Evolutionary conservation across 768 basidiomycete genomes (phyloP).

Genomic region (Boletus barrowsii): DNA sequence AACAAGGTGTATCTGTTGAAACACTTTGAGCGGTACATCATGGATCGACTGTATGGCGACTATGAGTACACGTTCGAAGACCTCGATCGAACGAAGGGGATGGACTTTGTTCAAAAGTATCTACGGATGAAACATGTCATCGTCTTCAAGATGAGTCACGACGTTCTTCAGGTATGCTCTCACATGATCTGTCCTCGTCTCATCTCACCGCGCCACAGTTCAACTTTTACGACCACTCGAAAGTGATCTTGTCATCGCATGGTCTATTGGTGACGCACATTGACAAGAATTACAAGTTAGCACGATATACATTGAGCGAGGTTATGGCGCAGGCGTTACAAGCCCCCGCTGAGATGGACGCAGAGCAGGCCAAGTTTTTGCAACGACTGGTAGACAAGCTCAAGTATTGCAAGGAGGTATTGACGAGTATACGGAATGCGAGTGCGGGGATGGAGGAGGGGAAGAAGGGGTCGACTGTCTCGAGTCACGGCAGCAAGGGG

Average conservation of each 20-base stretch:
- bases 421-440: conserved; percentile 65
- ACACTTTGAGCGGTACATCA: conserved; percentile 94
- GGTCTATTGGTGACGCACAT: conserved; percentile 85
- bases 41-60: conserved; percentile 82
- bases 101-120: conserved; percentile 96
- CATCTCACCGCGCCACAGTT: conserved; percentile 53
- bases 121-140: conserved; percentile 96
- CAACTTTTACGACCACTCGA: conserved; percentile 98
- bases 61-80: conserved; percentile 83
- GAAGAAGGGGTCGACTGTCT: conserved; percentile 13
- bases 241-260: conserved; percentile 81
- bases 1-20: conserved; percentile 90
- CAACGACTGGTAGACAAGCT: conserved; percentile 65
- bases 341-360: conserved; percentile 32
- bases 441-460: conserved; percentile 38
- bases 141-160: conserved; percentile 94
- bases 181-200: background rate
- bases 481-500: conserved; percentile 1
- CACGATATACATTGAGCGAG: conserved; percentile 67
- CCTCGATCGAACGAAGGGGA: conserved; percentile 62
- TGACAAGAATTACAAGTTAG: conserved; percentile 81
- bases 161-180: conserved; percentile 81
- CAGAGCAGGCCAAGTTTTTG: conserved; percentile 58
- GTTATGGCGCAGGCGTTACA: conserved; percentile 58
- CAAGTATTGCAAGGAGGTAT: conserved; percentile 83